Base-by-base conservation (phyloP, 768 basidiomycete genomes). In the Pleurotus tuber-regium region DNA sequence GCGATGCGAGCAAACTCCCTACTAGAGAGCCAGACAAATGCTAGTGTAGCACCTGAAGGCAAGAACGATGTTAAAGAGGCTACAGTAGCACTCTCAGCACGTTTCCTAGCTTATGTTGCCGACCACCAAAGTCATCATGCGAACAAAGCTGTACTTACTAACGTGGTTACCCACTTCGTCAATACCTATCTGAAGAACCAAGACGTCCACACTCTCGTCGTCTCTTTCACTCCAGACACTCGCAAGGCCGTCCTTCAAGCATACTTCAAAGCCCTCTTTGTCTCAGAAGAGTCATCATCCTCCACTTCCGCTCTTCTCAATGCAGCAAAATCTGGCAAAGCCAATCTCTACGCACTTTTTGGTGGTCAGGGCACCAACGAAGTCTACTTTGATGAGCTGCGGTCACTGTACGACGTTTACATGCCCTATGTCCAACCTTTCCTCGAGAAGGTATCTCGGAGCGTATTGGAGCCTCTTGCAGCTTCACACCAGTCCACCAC, bases 341-440 rank as follows among this genome's bases (percentile, higher is more conserved):
- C 82, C 49, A 88, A 79, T 41, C 72, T 98, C 60, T 98, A 89
- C 70, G 96, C 92, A 46, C 75, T 99, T 33, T 99, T 99, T 64
- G 96, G 96, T 47, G 97, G 97, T 11, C 97, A 99, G 70, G 97
- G 97, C 52, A 92, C 89, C 53, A 98, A 98, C 69, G 97, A 98
- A 64, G 89, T 96, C 54, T 99, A 98, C 74, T 93, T 98, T 66
- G 91, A 96, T 66, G 97, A 98, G 67, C 79, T 99, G 16, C 90
- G 95, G 72, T 73, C 77, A 43, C 84, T 98, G 46, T 94, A 90
- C 70, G 88, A 97, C 70, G 88, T 83, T 55, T 98, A 99, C 78
- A 82, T 76, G 56, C 87, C 94, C 9, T 96, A 92, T 63, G 84
- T 98, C 57, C 72, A 77, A 12, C 67, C 86, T 14, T 86, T 93